phyloP scores from a whole-genome alignment of 1,284 basidiomycete genomes.

The Rhodotorula sp. region DNA sequence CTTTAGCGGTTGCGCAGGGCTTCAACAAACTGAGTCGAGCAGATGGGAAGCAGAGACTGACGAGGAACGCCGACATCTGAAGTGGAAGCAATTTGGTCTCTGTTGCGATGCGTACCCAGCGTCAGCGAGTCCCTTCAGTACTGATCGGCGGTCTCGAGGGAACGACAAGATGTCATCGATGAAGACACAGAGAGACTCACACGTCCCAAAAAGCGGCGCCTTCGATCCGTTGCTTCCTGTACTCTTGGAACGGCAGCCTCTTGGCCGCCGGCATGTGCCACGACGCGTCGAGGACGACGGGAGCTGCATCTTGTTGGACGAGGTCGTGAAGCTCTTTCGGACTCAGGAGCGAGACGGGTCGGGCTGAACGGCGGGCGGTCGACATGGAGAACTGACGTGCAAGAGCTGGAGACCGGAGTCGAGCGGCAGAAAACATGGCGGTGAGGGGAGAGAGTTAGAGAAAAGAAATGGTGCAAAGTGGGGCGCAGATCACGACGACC shows the following conservation, averaged over 20 bases:
- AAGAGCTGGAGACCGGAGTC: not conserved
- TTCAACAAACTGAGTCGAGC: not conserved
- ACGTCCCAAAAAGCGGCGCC: conserved; percentile 76
- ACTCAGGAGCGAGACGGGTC: conserved; percentile 27
- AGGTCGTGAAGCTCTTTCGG: conserved; percentile 29
- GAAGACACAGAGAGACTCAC: conserved; percentile 56
- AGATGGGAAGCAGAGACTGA: not conserved
- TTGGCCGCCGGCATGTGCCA: conserved; percentile 76
- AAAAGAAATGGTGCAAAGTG: not conserved
- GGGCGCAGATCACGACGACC: not conserved
- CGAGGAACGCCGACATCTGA: conserved; percentile 72
- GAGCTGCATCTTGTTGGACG: not conserved
- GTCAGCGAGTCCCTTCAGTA: too few relatives aligned
- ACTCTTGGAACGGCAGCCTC: conserved; percentile 65
- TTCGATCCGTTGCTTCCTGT: conserved; percentile 65
- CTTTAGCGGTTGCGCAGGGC: not conserved
- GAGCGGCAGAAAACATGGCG: conserved; percentile 5
- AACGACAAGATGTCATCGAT: not conserved
- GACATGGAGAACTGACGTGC: not conserved
- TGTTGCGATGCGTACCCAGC: not conserved
- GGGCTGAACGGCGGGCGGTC: not conserved
- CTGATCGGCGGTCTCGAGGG: not conserved
- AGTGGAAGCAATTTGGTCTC: conserved; percentile 58
- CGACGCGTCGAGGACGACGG: conserved; percentile 59
- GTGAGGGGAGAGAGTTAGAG: not conserved